These are phyloP conservation scores for Cryptosporidium sp. DNA, from an alignment of 169 alveolate species.

Conservation along the genomic window DNA sequence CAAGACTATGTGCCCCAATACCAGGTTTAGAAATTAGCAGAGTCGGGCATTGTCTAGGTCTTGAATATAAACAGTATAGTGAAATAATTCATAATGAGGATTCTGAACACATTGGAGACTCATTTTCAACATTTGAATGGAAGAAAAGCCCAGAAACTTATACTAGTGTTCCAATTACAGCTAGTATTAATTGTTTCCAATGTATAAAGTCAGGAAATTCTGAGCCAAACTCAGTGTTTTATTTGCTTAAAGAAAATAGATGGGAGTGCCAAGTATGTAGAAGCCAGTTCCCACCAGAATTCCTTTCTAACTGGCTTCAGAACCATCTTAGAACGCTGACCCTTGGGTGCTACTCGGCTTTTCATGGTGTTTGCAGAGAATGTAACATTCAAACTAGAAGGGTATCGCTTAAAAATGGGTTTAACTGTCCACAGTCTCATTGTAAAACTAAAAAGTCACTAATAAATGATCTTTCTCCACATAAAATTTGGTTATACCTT, in stretches of 20 bases:
- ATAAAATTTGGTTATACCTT: conserved; percentile 54
- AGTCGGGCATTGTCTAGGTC: conserved; percentile 70
- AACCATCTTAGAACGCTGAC: conserved; percentile 67
- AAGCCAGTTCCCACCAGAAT: conserved; percentile 26
- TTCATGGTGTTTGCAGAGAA: conserved; percentile 50
- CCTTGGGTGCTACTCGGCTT: conserved; percentile 56
- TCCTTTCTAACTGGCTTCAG: conserved; percentile 57
- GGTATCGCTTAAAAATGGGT: conserved; percentile 67
- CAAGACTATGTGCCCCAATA: conserved; percentile 90
- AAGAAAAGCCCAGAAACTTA: conserved; percentile 53
- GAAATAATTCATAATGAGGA: conserved; percentile 71
- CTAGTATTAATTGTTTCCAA: conserved; percentile 11
- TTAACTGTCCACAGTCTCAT: conserved; percentile 78
- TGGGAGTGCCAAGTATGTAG: conserved; percentile 44
- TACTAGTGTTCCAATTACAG: conserved; percentile 52
- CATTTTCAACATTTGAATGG: conserved; percentile 54
- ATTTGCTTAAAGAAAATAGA: conserved; percentile 30
- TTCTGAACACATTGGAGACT: not conserved
- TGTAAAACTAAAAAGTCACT: conserved; percentile 74
- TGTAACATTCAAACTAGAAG: conserved; percentile 77
- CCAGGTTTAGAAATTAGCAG: conserved; percentile 89
- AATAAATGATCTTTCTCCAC: conserved; percentile 43
- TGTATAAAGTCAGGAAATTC: conserved; percentile 25
- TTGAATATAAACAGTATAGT: conserved; percentile 38
- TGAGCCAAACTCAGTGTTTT: not conserved